Evolutionary conservation across 306 rosid genomes (phyloP).

Genomic region (Dryas alaskensis): DNA sequence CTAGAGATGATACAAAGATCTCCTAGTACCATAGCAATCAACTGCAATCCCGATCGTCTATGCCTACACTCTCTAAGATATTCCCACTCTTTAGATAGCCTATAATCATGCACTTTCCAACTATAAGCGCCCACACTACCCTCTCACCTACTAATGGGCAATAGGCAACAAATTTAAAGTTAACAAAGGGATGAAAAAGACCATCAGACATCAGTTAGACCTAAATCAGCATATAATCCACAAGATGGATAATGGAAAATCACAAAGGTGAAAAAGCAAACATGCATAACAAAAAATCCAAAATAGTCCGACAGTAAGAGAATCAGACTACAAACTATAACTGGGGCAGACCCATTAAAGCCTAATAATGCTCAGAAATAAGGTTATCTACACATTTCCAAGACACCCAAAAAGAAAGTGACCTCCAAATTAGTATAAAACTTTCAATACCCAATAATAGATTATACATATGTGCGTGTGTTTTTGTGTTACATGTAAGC

Average conservation of each 20-base stretch:
- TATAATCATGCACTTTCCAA: neutral
- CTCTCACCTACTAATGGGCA: neutral
- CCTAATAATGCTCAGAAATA: neutral
- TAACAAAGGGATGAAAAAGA: neutral
- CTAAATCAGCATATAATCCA: neutral
- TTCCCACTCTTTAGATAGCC: neutral
- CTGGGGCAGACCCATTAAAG: neutral
- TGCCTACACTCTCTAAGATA: neutral
- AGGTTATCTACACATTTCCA: neutral
- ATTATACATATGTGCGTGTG: neutral
- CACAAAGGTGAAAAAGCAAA: neutral
- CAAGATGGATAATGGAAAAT: neutral
- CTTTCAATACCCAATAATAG: neutral
- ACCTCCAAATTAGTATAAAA: neutral
- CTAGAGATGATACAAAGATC: neutral
- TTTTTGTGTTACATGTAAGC: neutral
- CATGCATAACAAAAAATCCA: neutral
- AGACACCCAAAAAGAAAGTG: neutral
- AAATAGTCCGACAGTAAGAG: neutral
- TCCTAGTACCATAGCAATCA: too few species aligned
- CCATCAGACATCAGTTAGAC: neutral
- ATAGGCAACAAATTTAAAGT: neutral
- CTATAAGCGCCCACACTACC: neutral
- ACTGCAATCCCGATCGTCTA: too few species aligned
- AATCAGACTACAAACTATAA: neutral